Base-by-base conservation (phyloP, 495 filamentous ascomycete genomes). In the Cetradonia linearis region DNA sequence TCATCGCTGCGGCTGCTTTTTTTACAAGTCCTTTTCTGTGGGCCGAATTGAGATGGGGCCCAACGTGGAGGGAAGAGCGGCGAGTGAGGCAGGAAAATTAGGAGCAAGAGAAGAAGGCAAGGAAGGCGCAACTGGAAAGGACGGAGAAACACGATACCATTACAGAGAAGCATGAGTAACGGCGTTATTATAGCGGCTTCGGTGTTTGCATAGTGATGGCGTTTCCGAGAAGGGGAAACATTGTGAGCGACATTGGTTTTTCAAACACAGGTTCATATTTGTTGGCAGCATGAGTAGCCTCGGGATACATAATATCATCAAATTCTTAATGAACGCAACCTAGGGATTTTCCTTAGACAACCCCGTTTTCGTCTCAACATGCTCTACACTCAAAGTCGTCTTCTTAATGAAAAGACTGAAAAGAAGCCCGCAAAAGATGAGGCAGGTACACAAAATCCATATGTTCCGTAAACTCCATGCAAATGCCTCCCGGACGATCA, bases 381-480 rank as follows among this genome's bases (percentile, higher is more conserved):
- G 84, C 66, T 84, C 82, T 49, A 71, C 76, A 36, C 73, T 81
- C 63, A 87, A 65, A 27, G 71, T 66, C 28, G 68, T 62, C 59
- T 77, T 76, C 48, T 73, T 69, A 57, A 88, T 77, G 62, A 86
- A 85, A 0, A 66, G 57, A 55, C 78, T 80, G 9, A 74, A 76
- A 6, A 83, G 57, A 10, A 86, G 54, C 2, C 77, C 77, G 58
- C 75, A 49, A 10, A 67, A 79, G 18, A 76, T 71, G 59, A 83
- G 67, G 63, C 72, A 76, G 8, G 82, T 81, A 65, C 81, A 84
- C 50, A 81, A 50, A 34, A 85, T 82, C 80, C 79, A 85, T 65
- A 87, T 77, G 60, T 84, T 82, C 56, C 76, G 69, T 59, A 84
- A 67, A 62, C 82, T 84, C 74, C 74, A 77, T 18, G 83, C 75